phyloP scores from a whole-genome alignment of 179 eudicot species.

The Corrigiola litoralis region DNA sequence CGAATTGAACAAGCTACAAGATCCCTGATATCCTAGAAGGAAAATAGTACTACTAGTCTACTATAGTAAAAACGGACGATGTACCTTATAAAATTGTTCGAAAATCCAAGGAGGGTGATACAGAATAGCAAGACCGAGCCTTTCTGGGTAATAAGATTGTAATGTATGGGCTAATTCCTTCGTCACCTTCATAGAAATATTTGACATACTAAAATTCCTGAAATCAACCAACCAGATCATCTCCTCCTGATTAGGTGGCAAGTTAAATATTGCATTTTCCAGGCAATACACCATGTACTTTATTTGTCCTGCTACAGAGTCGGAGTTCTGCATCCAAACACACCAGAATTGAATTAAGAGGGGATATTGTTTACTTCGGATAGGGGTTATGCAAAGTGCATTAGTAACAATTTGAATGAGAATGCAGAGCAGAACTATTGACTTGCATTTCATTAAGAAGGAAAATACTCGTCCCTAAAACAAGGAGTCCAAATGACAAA shows the following conservation, averaged over 20 bases:
- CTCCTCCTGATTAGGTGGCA: conserved; percentile 70
- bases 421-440: neutral
- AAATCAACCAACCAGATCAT: conserved; percentile 94
- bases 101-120: conserved; percentile 82
- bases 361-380: no score
- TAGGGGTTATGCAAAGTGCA: neutral
- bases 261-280: conserved; percentile 78
- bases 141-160: conserved; percentile 86
- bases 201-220: conserved; percentile 57
- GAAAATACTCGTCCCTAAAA: no score
- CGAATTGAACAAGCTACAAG: neutral
- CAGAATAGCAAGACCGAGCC: conserved; percentile 71
- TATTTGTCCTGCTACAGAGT: conserved; percentile 61
- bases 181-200: conserved; percentile 58
- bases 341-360: conserved; percentile 9
- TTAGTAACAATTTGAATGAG: neutral
- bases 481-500: no score
- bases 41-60: no score
- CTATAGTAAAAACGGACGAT: neutral
- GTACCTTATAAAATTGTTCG: conserved; percentile 85
- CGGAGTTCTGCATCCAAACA: conserved; percentile 65
- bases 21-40: neutral
- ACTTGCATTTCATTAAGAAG: no score
- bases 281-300: conserved; percentile 81
- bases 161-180: conserved; percentile 73